These are phyloP conservation scores for Hemileccinum impolitum DNA, from an alignment of 768 basidiomycete species.

Conservation along the genomic window DNA sequence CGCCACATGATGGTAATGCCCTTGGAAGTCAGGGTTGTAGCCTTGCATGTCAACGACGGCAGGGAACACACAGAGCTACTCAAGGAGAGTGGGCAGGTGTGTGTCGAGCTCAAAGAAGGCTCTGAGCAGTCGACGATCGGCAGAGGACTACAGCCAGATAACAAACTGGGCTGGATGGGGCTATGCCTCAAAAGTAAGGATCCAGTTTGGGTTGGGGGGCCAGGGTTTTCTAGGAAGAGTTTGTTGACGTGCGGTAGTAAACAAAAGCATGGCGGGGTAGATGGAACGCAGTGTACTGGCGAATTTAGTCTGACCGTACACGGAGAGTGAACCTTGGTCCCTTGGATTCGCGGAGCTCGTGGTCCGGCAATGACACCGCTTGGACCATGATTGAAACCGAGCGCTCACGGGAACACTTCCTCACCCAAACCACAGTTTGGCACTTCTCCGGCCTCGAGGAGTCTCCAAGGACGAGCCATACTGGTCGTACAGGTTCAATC, in stretches of 20 bases:
- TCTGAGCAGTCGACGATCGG: slow-evolving; percentile 28
- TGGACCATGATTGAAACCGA: slow-evolving; percentile 32
- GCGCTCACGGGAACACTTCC: slow-evolving; percentile 29
- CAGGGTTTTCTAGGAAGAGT: slow-evolving; percentile 24
- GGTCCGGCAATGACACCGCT: slow-evolving; percentile 27
- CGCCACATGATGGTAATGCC: slow-evolving; percentile 24
- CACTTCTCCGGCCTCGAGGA: slow-evolving; percentile 44
- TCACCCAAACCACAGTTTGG: slow-evolving; percentile 20
- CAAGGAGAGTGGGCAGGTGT: neutral
- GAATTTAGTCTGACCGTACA: slow-evolving; percentile 34
- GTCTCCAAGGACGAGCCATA: slow-evolving; percentile 39
- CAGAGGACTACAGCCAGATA: slow-evolving; percentile 21
- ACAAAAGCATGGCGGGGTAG: slow-evolving; percentile 33
- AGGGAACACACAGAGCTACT: slow-evolving; percentile 5
- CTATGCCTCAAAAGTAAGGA: slow-evolving; percentile 16
- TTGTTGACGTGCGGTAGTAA: slow-evolving; percentile 27
- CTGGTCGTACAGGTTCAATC: slow-evolving; percentile 29
- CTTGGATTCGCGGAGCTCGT: slow-evolving; percentile 34
- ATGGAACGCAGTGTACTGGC: slow-evolving; percentile 21
- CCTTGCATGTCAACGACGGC: slow-evolving; percentile 27
- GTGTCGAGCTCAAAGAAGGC: slow-evolving; percentile 9
- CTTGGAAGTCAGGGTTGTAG: slow-evolving; percentile 20
- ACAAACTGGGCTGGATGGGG: slow-evolving; percentile 25
- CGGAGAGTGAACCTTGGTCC: slow-evolving; percentile 26
- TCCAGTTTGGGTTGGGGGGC: slow-evolving; percentile 12